Conservation (phyloP, 202 grass and related monocot genomes). For the Schoenoplectus tabernaemontani region DNA sequence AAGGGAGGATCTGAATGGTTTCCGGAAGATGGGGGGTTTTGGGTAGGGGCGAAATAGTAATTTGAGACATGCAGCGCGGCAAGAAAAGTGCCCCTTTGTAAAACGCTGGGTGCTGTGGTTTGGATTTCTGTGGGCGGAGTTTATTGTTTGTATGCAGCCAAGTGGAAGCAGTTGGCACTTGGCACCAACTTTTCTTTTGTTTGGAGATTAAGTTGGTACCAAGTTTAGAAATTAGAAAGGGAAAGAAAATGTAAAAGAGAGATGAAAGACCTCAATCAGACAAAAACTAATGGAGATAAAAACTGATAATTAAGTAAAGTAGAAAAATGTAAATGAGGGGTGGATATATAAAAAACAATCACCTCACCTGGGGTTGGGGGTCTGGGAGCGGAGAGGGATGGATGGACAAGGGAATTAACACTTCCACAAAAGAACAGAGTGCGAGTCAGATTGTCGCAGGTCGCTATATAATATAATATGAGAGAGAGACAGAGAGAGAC, state of each 20-base stretch:
- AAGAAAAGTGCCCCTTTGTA: not conserved
- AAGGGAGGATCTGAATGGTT: not conserved
- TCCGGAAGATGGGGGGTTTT: not conserved
- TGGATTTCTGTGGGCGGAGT: not conserved
- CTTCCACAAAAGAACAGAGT: too few relatives aligned
- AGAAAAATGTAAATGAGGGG: not conserved
- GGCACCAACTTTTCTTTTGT: not conserved
- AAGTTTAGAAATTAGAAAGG: not conserved
- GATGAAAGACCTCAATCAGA: too few relatives aligned
- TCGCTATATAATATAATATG: too few relatives aligned
- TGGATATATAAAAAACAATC: too few relatives aligned
- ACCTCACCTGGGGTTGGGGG: too few relatives aligned
- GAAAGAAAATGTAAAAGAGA: not conserved
- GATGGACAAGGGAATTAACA: too few relatives aligned
- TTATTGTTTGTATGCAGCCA: not conserved
- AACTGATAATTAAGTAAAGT: not conserved
- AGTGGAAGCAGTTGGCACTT: not conserved
- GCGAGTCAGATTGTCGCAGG: too few relatives aligned
- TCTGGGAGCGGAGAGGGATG: too few relatives aligned
- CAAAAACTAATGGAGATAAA: not conserved
- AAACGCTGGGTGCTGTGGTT: not conserved
- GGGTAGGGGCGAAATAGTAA: not conserved
- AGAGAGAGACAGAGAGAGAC: too few relatives aligned
- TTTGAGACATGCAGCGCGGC: not conserved
- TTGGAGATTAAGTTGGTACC: not conserved